phyloP scores from a whole-genome alignment of 106 monocot genomes.

The Narthecium ossifragum region DNA sequence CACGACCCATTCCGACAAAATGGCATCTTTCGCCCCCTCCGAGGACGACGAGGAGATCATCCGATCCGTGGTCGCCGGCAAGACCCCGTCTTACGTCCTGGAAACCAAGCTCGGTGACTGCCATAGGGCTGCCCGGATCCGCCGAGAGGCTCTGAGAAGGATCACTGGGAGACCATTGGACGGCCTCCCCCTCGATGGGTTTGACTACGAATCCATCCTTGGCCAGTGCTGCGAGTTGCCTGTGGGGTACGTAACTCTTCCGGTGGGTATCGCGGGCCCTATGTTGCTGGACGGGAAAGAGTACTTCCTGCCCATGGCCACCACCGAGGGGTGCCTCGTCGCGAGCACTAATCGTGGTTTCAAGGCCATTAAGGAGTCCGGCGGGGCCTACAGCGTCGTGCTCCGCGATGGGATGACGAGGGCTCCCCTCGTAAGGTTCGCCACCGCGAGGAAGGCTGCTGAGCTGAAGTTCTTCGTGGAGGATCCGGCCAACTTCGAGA shows the following conservation, averaged over 20 bases:
- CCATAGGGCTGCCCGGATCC: conserved; percentile 20
- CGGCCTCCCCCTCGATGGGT: conserved; percentile 82
- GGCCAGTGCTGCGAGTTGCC: conserved; percentile 98
- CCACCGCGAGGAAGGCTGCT: conserved; percentile 47
- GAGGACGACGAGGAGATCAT: conserved; percentile 47
- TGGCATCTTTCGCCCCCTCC: conserved; percentile 19
- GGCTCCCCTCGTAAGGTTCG: conserved; percentile 69
- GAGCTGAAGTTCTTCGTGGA: conserved; percentile 81
- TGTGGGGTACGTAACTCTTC: conserved; percentile 68
- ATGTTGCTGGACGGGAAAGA: conserved; percentile 54
- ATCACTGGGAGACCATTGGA: conserved; percentile 55
- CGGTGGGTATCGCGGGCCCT: conserved; percentile 82
- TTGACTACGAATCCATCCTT: conserved; percentile 66
- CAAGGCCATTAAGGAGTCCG: conserved; percentile 73
- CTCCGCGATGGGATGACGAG: conserved; percentile 80
- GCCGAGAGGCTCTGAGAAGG: conserved; percentile 48
- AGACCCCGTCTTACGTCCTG: conserved; percentile 35
- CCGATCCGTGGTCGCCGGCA: conserved; percentile 21
- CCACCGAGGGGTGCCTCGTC: conserved; percentile 87
- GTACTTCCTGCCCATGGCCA: conserved; percentile 87
- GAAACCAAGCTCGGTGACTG: conserved; percentile 37
- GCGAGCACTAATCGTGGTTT: conserved; percentile 89
- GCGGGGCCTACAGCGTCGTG: conserved; percentile 71
- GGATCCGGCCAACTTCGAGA: conserved; percentile 62
- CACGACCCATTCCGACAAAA: too few species aligned